Evolutionary conservation across 257 asterid genomes (phyloP), one percentile per base, ranked within the genome.

Genomic region (Solanum rostratum): DNA sequence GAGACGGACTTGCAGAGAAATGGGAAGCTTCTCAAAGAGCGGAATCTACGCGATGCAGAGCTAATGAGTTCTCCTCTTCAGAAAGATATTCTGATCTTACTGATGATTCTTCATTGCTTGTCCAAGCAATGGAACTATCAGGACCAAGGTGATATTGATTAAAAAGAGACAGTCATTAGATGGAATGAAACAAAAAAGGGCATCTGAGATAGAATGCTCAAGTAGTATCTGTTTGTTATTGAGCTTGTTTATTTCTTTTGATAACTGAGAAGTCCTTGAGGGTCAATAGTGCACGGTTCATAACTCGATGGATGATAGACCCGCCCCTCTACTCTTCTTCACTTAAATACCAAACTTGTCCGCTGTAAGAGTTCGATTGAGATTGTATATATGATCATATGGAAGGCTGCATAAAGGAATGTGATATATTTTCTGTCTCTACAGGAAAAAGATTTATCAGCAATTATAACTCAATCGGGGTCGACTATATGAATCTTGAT

Each of bases 1-100:
- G 99, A 8, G 99, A 95, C 33, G 99, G 98, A 62, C 97, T 95
- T 1, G 98, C 97, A 3, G 98, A 97, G 68, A 97, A 94, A 87
- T 97, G 99, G 99, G 99, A 93, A 88, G 98, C 97, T 24, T 93
- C 99, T 8, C 98, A 92, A 80, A 93, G 93, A 85, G 94, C 93
- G 2, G 98, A 92, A 86, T 84, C 94, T 7, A 89, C 92, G 0
- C 91, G 94, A 66, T 90, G 93, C 86, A 88, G 95, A 84, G 90
- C 93, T 4, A 96, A 96, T 30, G 98, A 93, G 70, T 95, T 93
- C 87, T 92, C 97, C 3, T 91, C 97, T 55, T 95, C 98, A 0
- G 98, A 92, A 85, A 92, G 99, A 87, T 94, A 92, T 86, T 96
- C 99, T 70, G 99, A 96, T 89, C 98, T 96, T 59, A 94, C 99